Evolutionary conservation across 768 basidiomycete genomes (phyloP).

Genomic region (Suillus subluteus): DNA sequence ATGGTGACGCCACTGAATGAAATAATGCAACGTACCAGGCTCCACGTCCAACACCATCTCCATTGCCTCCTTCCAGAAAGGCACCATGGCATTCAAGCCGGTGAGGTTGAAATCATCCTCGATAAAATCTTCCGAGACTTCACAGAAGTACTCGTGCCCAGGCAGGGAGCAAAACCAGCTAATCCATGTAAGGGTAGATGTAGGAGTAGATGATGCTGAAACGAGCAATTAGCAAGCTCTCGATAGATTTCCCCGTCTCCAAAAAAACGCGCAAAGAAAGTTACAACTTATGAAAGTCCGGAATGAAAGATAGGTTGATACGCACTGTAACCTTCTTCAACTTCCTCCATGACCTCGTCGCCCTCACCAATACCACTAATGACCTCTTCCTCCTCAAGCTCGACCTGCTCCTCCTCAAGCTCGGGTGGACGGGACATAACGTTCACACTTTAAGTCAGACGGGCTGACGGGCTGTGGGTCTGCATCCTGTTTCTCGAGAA

Average conservation of each 20-base stretch:
- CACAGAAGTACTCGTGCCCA: slow-evolving; percentile 97
- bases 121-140: slow-evolving; percentile 98
- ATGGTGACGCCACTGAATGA: slow-evolving; percentile 16
- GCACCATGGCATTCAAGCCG: slow-evolving; percentile 92
- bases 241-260: slow-evolving; percentile 5
- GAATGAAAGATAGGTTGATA: slow-evolving; percentile 30
- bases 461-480: slow-evolving; percentile 24
- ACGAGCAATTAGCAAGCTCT: background rate
- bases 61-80: slow-evolving; percentile 99
- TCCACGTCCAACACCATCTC: slow-evolving; percentile 99
- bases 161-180: slow-evolving; percentile 95
- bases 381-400: slow-evolving; percentile 64
- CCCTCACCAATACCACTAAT: slow-evolving; percentile 61
- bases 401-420: slow-evolving; percentile 51
- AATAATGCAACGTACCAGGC: slow-evolving; percentile 68
- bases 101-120: slow-evolving; percentile 99
- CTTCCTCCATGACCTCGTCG: slow-evolving; percentile 81
- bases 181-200: slow-evolving; percentile 93
- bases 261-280: slow-evolving; percentile 8
- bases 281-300: slow-evolving; percentile 9
- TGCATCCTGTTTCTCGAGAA: slow-evolving; percentile 25
- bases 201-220: slow-evolving; percentile 85
- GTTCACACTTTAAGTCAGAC: slow-evolving; percentile 27
- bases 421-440: slow-evolving; percentile 43
- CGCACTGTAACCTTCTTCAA: slow-evolving; percentile 78